Evolutionary conservation across 257 asterid species (phyloP).

Genomic region (Solanum chiquidenum): DNA sequence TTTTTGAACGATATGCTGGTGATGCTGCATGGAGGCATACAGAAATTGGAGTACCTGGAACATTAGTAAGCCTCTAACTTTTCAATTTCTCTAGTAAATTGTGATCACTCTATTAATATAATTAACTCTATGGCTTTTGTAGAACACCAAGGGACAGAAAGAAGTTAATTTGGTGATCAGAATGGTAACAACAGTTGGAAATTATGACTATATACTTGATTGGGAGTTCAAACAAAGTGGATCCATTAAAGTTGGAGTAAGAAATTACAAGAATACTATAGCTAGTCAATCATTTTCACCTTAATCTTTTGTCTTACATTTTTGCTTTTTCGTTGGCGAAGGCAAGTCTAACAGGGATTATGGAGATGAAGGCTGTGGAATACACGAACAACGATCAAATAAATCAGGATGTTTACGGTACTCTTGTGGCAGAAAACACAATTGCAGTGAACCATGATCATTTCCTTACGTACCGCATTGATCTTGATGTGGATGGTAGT

Average conservation of each 20-base stretch:
- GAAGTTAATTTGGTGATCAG: conserved; percentile 52
- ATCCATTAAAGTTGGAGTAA: conserved; percentile 54
- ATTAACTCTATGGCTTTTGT: background rate
- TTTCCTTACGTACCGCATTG: conserved; percentile 44
- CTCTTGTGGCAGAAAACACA: conserved; percentile 42
- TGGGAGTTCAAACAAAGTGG: conserved; percentile 85
- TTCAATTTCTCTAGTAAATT: background rate
- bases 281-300: background rate
- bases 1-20: conserved; percentile 43
- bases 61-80: background rate
- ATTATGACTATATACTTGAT: conserved; percentile 61
- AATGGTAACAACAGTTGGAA: conserved; percentile 69
- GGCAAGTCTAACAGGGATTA: conserved; percentile 49
- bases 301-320: background rate
- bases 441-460: conserved; percentile 56
- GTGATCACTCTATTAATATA: background rate
- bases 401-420: conserved; percentile 25
- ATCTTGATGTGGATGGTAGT: conserved; percentile 57
- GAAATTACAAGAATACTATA: background rate
- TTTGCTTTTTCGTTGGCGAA: conserved; percentile 1
- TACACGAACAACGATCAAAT: conserved; percentile 16
- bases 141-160: conserved; percentile 42
- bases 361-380: conserved; percentile 41
- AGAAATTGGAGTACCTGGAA: conserved; percentile 10
- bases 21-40: conserved; percentile 69